Evolutionary conservation across 2,329 filamentous ascomycete genomes (phyloP).

Genomic region (Clonostachys byssicola): DNA sequence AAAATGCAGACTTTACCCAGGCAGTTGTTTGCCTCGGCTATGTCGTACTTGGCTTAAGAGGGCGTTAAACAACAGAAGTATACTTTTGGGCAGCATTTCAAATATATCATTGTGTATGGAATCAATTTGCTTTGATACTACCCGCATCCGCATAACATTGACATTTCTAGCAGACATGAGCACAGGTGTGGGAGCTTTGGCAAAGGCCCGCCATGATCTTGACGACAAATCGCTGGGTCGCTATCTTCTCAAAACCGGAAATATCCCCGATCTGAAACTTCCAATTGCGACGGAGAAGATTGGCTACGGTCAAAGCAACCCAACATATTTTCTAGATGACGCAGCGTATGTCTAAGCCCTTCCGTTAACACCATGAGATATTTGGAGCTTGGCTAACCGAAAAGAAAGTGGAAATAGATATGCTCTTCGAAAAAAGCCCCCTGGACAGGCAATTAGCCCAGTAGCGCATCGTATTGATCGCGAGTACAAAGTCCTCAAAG

Average conservation of each 20-base stretch:
- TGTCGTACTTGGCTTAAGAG: no score
- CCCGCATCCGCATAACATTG: no score
- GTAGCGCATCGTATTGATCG: constrained; percentile 6
- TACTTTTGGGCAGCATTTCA: no score
- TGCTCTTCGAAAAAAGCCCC: constrained; percentile 4
- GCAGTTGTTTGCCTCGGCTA: no score
- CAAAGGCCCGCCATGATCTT: neutral
- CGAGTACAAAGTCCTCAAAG: constrained; percentile 4
- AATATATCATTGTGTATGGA: no score
- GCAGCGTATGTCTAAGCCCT: neutral
- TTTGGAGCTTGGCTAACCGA: no score
- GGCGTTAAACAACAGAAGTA: no score
- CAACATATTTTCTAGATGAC: neutral
- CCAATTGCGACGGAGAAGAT: neutral
- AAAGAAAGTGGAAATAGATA: neutral
- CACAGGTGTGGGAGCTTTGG: no score
- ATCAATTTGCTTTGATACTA: no score
- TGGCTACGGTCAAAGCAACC: neutral
- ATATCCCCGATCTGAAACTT: neutral
- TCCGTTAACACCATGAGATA: no score
- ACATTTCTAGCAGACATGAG: no score
- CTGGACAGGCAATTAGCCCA: constrained; percentile 1
- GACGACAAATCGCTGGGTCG: neutral
- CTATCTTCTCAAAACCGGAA: neutral
- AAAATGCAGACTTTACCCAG: no score